Conservation (phyloP, 2,329 filamentous ascomycete species). For the Lasiodiplodia sp. region DNA sequence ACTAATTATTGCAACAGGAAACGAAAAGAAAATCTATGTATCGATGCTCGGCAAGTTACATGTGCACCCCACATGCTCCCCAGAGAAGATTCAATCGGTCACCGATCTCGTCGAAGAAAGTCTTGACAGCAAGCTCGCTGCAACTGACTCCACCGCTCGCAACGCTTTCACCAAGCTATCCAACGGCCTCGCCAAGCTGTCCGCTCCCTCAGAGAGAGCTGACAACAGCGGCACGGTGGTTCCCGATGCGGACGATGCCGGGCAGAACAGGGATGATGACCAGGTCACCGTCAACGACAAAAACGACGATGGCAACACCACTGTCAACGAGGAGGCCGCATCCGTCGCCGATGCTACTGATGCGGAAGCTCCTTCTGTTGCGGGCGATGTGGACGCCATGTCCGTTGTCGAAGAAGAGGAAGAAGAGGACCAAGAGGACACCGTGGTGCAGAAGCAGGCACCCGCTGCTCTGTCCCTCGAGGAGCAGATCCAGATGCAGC, state of each 20-base stretch:
- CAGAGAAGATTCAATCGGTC: conserved; percentile 45
- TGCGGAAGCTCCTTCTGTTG: not conserved
- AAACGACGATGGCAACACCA: conserved; percentile 33
- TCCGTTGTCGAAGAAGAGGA: conserved; percentile 31
- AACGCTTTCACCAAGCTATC: conserved; percentile 64
- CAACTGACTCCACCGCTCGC: conserved; percentile 59
- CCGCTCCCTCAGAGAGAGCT: conserved; percentile 43
- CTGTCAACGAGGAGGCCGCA: conserved; percentile 31
- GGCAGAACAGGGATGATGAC: conserved; percentile 24
- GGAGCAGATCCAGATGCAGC: conserved; percentile 31
- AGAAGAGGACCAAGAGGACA: conserved; percentile 30
- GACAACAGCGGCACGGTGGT: conserved; percentile 14
- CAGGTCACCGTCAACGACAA: conserved; percentile 3
- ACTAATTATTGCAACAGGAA: conserved; percentile 62
- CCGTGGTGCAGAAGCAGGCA: conserved; percentile 20
- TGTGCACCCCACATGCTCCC: conserved; percentile 69
- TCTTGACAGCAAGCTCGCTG: conserved; percentile 57
- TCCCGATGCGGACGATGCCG: conserved; percentile 22
- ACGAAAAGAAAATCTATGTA: conserved; percentile 84
- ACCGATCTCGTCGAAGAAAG: conserved; percentile 57
- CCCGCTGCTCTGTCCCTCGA: conserved; percentile 6
- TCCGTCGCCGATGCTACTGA: conserved; percentile 21
- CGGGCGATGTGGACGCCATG: conserved; percentile 5
- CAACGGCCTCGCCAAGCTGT: conserved; percentile 58
- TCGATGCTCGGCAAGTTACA: conserved; percentile 83